These are phyloP conservation scores for Cystofilobasidium macerans DNA, from an alignment of 768 basidiomycete genomes.

Conservation along the genomic window DNA sequence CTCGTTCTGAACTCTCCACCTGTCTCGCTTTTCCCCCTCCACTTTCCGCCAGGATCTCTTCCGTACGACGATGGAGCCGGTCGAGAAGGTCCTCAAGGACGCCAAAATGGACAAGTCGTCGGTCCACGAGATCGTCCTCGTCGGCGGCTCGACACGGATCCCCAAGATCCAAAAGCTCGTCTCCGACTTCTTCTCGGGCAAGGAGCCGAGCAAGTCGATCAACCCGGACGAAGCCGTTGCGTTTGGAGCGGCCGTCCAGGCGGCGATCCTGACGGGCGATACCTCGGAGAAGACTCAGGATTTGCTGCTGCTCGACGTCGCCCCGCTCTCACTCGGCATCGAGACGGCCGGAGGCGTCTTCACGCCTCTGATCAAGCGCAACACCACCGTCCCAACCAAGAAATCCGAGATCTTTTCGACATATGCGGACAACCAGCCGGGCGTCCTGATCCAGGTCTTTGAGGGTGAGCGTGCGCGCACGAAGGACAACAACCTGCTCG, in stretches of 20 bases:
- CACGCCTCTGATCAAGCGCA: constrained; percentile 97
- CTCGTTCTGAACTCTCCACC: too few relatives aligned
- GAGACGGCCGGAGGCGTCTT: constrained; percentile 99
- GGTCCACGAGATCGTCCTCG: constrained; percentile 98
- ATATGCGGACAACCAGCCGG: constrained; percentile 98
- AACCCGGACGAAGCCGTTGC: constrained; percentile 99
- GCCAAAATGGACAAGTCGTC: constrained; percentile 87
- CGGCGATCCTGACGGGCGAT: constrained; percentile 94
- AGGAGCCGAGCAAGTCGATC: constrained; percentile 98
- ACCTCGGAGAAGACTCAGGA: constrained; percentile 98
- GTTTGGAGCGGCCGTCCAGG: constrained; percentile 98
- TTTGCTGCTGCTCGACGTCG: constrained; percentile 94
- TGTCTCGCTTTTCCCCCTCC: too few relatives aligned
- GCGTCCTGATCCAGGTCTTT: constrained; percentile 98
- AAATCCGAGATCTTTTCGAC: constrained; percentile 98
- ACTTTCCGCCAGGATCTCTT: constrained; percentile 63
- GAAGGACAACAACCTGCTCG: constrained; percentile 96
- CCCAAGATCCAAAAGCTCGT: constrained; percentile 97
- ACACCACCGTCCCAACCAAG: constrained; percentile 99
- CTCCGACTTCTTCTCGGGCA: constrained; percentile 95
- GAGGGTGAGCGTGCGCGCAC: constrained; percentile 99
- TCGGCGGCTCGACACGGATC: constrained; percentile 99
- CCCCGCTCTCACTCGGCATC: constrained; percentile 96
- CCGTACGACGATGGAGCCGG: constrained; percentile 95
- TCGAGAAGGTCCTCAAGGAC: constrained; percentile 98